These are phyloP conservation scores for Dipodascopsis tothii DNA, from an alignment of 805 yeast genomes.

Conservation along the genomic window DNA sequence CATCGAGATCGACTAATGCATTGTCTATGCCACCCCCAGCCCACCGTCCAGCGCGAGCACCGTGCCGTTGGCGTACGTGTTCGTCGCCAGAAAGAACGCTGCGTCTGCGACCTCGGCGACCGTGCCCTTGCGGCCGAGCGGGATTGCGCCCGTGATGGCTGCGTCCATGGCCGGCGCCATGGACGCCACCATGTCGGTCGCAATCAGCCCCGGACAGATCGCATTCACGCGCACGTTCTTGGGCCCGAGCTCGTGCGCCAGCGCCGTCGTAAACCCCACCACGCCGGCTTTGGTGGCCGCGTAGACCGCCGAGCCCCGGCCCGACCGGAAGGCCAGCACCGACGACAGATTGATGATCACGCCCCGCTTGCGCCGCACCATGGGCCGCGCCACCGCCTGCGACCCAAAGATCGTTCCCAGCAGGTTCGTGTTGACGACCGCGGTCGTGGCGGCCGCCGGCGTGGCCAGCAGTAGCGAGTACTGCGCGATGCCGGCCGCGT, in stretches of 20 bases:
- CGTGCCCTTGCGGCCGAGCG: conserved; percentile 16
- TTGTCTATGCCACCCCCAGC: not conserved
- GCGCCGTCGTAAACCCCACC: conserved; percentile 46
- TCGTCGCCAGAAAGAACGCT: conserved; percentile 22
- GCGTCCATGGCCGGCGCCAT: not conserved
- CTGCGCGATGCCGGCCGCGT: conserved; percentile 55
- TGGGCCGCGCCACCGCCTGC: conserved; percentile 43
- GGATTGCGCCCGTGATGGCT: conserved; percentile 6
- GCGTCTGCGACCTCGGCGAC: conserved; percentile 24
- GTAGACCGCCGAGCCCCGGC: conserved; percentile 39
- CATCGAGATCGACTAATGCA: conserved; percentile 15
- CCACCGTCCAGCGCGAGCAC: conserved; percentile 23
- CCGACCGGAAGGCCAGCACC: conserved; percentile 44
- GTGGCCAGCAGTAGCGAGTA: conserved; percentile 43
- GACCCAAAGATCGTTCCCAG: conserved; percentile 54
- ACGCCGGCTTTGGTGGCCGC: conserved; percentile 67
- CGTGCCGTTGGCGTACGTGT: conserved; percentile 23
- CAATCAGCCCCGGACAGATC: conserved; percentile 59
- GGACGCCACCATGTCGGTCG: conserved; percentile 50
- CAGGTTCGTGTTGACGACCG: conserved; percentile 50
- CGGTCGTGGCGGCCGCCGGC: conserved; percentile 36
- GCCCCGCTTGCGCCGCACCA: conserved; percentile 37
- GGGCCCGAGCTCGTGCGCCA: conserved; percentile 54
- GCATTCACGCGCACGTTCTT: conserved; percentile 54
- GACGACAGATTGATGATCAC: conserved; percentile 61